Evolutionary conservation across 345 rosid species (phyloP), one percentile per base, ranked within the genome.

Genomic region (Gossypium arboreum): DNA sequence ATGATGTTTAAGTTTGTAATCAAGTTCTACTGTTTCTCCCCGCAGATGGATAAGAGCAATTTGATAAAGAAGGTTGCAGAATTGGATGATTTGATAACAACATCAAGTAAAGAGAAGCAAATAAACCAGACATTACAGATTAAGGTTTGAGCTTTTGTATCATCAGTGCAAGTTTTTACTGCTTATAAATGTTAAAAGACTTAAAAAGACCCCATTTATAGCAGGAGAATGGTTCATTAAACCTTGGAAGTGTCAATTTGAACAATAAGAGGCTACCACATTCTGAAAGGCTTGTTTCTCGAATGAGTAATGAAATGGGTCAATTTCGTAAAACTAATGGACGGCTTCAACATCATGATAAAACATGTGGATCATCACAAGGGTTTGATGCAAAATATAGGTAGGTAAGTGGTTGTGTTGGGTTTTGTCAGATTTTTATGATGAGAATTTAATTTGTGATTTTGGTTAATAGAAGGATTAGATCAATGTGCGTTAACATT

Each of bases 21-120:
- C 22, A 8, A 9, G 62, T 71, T 41, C 18, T 6, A 2, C 41
- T 5, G 7, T 22, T 75, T 22, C 6, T 16, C 44, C 73, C 20
- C 51, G 45, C 76, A 92, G 98, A 85, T 78, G 81, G 97, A 94
- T 83, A 94, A 94, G 81, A 84, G 81, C 78, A 90, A 91, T 85
- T 85, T 92, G 77, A 75, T 87, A 75, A 87, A 79, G 78, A 87
- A 80, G 82, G 79, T 91, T 68, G 79, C 90, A 18, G 98, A 92
- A 78, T 83, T 89, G 79, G 97, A 94, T 76, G 91, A 75, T 51
- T 75, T 86, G 81, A 81, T 88, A 79, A 76, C 88, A 55, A 2
- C 88, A 69, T 25, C 50, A 56, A 77, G 68, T 54, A 75, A 75
- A 78, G 85, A 82, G 39, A 78, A 78, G 78, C 87, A 78, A 34